Base-by-base conservation (phyloP, 768 basidiomycete genomes). In the Lyophyllum shimeji region DNA sequence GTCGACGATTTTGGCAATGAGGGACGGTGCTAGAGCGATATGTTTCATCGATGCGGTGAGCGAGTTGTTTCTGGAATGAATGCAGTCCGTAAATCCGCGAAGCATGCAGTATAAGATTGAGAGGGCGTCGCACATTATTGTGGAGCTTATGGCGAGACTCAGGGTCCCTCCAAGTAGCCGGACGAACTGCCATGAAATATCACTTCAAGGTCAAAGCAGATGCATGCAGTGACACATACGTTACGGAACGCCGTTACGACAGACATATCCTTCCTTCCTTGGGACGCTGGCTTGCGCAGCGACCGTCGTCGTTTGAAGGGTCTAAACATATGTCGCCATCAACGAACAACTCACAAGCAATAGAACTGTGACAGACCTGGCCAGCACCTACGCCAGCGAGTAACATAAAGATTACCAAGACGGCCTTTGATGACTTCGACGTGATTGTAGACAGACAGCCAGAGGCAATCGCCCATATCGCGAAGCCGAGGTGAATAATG, bases 211-310 rank as follows among this genome's bases (percentile, higher is more conserved):
- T n/a, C 12, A 2, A 15, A 6, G 18, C 53, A 8, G 24, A 24
- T 0, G 23, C 42, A 2, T 27, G 7, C 34, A 6, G 15, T 37
- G 18, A 11, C 12, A 59, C 77, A 33, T 52, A 83, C 84, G 64
- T 86, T 87, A 47, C 85, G 76, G 53, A 84, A 79, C 0, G 83
- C 84, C 0, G 89, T 90, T 0, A 90, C 87, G 8, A 88, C 85
- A 1, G 86, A 85, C 87, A 91, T 89, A 57, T 92, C 89, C 39
- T 75, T 92, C 89, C 39, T 75, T 76, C 37, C 89, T 71, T 0
- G 81, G 69, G 0, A 91, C 89, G 23, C 86, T 84, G 0, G 88
- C 87, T 65, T 92, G 90, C 7, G 82, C 85, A 0, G 86, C 86
- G 7, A 89, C 82, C 0, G 86, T 89, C 0, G 85, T 87, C 0